Evolutionary conservation across 306 rosid genomes (phyloP).

Genomic region (Mimosa bimucronata): DNA sequence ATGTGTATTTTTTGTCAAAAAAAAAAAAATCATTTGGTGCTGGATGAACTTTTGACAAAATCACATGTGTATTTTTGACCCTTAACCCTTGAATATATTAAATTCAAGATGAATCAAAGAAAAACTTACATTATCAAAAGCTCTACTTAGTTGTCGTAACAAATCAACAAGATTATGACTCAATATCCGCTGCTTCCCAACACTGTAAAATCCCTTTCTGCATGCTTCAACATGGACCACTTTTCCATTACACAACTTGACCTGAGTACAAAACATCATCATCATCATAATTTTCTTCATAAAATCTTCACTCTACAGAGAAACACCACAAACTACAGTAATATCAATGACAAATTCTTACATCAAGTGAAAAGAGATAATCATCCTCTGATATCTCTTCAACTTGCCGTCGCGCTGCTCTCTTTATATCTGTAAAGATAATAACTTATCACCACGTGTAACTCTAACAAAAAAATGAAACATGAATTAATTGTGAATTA

Average conservation of each 20-base stretch:
- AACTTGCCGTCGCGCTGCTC: slow-evolving; percentile 56
- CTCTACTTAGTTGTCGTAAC: slow-evolving; percentile 91
- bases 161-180: slow-evolving; percentile 89
- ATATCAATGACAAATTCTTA: slow-evolving; percentile 36
- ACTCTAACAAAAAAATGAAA: neutral
- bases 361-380: slow-evolving; percentile 84
- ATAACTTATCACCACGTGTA: neutral
- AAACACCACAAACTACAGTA: neutral
- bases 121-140: slow-evolving; percentile 78
- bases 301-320: neutral
- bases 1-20: no score
- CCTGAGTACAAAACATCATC: slow-evolving; percentile 51
- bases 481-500: no score
- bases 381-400: slow-evolving; percentile 70
- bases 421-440: slow-evolving; percentile 69
- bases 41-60: no score
- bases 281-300: neutral
- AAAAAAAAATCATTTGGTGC: no score
- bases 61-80: no score
- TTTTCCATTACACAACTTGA: slow-evolving; percentile 91
- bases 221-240: slow-evolving; percentile 87
- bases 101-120: neutral
- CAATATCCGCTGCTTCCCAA: slow-evolving; percentile 83
- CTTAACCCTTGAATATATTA: neutral
- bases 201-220: slow-evolving; percentile 79